A percentile compares a stretch with the other conserved stretches of the same genome.
These are phyloP conservation scores for Stentor coeruleus DNA, from an alignment of 73 alveolate species.

Conservation along the genomic window DNA sequence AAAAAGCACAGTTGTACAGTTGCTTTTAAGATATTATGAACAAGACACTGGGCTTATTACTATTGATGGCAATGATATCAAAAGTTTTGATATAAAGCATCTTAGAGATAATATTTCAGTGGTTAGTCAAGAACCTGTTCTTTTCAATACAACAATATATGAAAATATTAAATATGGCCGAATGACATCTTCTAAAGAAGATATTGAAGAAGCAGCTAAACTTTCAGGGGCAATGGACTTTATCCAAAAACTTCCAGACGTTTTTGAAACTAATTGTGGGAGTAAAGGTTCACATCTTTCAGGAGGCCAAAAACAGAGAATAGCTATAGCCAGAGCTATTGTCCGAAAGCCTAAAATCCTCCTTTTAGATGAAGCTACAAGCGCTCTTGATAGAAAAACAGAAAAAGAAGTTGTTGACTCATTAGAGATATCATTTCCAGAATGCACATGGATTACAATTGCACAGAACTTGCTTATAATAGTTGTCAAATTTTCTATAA, in stretches of 20 bases:
- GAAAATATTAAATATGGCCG: slow-evolving; percentile 62
- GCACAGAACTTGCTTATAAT: too few species aligned
- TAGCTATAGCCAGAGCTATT: slow-evolving; percentile 79
- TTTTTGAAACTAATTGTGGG: slow-evolving; percentile 47
- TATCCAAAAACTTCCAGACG: slow-evolving; percentile 31
- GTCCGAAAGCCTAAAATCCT: slow-evolving; percentile 59
- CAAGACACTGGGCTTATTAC: slow-evolving; percentile 44
- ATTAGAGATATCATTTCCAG: too few species aligned
- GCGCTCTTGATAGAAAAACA: slow-evolving; percentile 66
- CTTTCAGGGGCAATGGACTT: slow-evolving; percentile 63
- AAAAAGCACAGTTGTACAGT: slow-evolving; percentile 52
- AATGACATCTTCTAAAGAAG: slow-evolving; percentile 62
- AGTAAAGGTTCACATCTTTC: slow-evolving; percentile 53
- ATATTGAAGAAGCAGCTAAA: slow-evolving; percentile 67
- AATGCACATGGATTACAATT: too few species aligned
- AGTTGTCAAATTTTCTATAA: too few species aligned
- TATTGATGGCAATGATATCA: slow-evolving; percentile 59
- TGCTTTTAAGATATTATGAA: slow-evolving; percentile 53
- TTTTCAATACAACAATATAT: slow-evolving; percentile 59
- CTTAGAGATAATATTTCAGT: slow-evolving; percentile 23
- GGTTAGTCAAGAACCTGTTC: slow-evolving; percentile 88
- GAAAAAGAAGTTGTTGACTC: slow-evolving; percentile 67
- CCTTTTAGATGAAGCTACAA: slow-evolving; percentile 83
- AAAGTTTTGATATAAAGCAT: slow-evolving; percentile 32
- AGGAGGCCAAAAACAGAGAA: slow-evolving; percentile 68